phyloP scores from a whole-genome alignment of 2,329 filamentous ascomycete genomes.

The Didymella glomerata region DNA sequence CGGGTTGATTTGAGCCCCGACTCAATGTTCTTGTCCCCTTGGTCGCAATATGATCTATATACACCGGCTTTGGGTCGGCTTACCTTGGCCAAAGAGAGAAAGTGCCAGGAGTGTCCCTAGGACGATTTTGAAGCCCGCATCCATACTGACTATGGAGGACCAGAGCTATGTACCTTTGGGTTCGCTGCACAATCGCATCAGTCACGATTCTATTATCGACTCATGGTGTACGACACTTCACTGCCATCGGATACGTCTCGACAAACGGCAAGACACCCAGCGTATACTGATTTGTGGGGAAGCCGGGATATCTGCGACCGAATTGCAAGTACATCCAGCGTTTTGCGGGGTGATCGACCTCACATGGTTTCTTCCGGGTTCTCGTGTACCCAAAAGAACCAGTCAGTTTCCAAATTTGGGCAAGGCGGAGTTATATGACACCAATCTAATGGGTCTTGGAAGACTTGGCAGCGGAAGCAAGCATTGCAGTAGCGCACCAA shows the following conservation, averaged over 20 bases:
- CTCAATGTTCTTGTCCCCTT: neutral
- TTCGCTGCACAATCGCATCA: neutral
- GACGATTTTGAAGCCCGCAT: neutral
- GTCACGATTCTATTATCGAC: neutral
- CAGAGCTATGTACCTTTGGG: neutral
- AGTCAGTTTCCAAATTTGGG: neutral
- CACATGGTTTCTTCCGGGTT: neutral
- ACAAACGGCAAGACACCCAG: neutral
- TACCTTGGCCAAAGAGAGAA: neutral
- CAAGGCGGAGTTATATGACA: constrained; percentile 4
- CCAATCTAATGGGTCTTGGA: constrained; percentile 17
- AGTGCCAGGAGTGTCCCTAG: neutral
- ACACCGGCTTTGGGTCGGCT: too few relatives aligned
- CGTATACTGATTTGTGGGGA: neutral
- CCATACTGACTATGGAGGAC: neutral
- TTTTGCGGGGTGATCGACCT: constrained; percentile 21
- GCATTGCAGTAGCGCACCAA: constrained; percentile 17
- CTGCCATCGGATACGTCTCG: neutral
- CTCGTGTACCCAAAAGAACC: neutral
- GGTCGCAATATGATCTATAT: neutral
- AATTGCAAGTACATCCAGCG: constrained; percentile 1
- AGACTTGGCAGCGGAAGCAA: constrained; percentile 17
- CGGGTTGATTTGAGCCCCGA: neutral
- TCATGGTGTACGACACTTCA: neutral
- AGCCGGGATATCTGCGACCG: constrained; percentile 14